Percentiles rank a stretch among this genome's conserved stretches.
phyloP scores from a whole-genome alignment of 169 alveolate genomes.

The Plasmodium chabaudi region DNA sequence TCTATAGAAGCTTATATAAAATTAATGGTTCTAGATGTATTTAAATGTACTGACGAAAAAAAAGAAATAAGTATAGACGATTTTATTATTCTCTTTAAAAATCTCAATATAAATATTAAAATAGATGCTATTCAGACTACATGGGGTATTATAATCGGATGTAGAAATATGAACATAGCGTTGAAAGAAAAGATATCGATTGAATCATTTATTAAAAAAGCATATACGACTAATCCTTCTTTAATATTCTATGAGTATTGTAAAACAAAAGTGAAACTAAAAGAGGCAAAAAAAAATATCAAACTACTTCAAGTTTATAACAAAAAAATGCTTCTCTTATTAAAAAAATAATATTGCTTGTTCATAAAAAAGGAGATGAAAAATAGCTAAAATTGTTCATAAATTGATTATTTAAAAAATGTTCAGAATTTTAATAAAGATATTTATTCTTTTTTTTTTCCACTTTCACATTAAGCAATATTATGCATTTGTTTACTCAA shows the following conservation, averaged over 20 bases:
- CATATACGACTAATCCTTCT: slow-evolving; percentile 54
- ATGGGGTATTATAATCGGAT: slow-evolving; percentile 45
- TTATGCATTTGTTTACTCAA: too few relatives aligned
- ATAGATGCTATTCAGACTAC: slow-evolving; percentile 8
- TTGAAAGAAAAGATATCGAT: slow-evolving; percentile 20
- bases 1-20: slow-evolving; percentile 26
- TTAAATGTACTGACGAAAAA: slow-evolving; percentile 16
- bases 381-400: too few relatives aligned
- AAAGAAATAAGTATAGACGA: slow-evolving; percentile 25
- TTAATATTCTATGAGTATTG: slow-evolving; percentile 47
- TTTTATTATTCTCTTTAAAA: slow-evolving; percentile 23
- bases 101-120: slow-evolving; percentile 17
- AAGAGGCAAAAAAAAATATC: slow-evolving; percentile 28
- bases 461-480: too few relatives aligned
- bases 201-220: slow-evolving; percentile 28
- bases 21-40: slow-evolving; percentile 24
- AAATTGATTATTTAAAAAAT: neutral
- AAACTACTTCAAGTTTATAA: slow-evolving; percentile 18
- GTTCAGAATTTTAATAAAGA: too few relatives aligned
- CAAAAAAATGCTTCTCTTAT: slow-evolving; percentile 25
- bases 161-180: slow-evolving; percentile 8
- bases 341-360: neutral
- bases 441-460: too few relatives aligned
- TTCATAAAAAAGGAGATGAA: neutral
- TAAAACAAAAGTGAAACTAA: slow-evolving; percentile 32